Conservation (phyloP, 208 protist species). For the Leishmania martiniquensis region DNA sequence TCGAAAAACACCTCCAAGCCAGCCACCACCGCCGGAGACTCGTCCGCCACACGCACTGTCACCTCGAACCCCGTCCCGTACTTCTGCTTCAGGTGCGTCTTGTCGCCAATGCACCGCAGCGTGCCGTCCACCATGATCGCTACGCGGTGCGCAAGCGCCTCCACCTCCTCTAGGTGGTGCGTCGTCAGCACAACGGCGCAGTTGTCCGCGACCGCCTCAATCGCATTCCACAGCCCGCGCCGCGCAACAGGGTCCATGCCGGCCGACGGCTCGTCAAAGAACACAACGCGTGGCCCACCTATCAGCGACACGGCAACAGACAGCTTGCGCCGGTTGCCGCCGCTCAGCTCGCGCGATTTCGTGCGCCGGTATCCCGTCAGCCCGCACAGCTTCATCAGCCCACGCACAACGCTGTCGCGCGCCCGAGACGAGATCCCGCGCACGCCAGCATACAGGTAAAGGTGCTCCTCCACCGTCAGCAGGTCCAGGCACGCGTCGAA, state of each 20-base stretch:
- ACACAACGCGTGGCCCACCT: constrained; percentile 71
- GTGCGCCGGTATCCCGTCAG: constrained; percentile 42
- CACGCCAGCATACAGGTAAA: constrained; percentile 37
- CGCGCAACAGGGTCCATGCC: constrained; percentile 90
- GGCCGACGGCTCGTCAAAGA: constrained; percentile 89
- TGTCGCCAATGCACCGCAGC: constrained; percentile 87
- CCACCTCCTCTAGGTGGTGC: constrained; percentile 93
- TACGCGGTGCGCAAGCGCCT: constrained; percentile 81
- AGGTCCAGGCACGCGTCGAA: constrained; percentile 91
- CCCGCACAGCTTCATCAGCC: constrained; percentile 45
- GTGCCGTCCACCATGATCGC: constrained; percentile 91
- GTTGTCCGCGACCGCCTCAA: constrained; percentile 56
- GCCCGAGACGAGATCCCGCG: constrained; percentile 26
- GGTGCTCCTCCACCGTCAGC: constrained; percentile 91
- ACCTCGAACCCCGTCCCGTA: constrained; percentile 76
- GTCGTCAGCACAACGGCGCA: constrained; percentile 91
- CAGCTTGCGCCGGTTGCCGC: constrained; percentile 90
- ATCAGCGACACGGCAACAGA: constrained; percentile 80
- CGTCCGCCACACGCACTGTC: constrained; percentile 33
- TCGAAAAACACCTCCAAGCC: constrained; percentile 45
- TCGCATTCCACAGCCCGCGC: constrained; percentile 77
- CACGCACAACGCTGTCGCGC: constrained; percentile 31
- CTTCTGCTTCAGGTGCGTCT: constrained; percentile 85
- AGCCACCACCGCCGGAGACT: constrained; percentile 8
- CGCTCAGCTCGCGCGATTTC: constrained; percentile 46